These are phyloP conservation scores for Vigna unguiculata DNA, from an alignment of 306 rosid species.

Conservation along the genomic window DNA sequence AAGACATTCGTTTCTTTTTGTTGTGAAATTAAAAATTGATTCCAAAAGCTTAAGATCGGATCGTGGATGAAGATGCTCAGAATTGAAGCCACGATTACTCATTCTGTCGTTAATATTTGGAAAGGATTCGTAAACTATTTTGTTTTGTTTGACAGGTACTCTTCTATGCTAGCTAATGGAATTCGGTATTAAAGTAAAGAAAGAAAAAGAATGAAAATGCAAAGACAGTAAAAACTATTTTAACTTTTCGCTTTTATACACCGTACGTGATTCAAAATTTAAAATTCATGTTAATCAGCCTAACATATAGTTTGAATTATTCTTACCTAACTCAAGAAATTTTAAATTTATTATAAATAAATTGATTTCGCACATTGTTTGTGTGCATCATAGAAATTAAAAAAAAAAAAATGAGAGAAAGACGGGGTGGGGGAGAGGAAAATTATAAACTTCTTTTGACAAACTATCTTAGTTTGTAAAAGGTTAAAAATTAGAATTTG, in stretches of 20 bases:
- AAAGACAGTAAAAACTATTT: slow-evolving; percentile 6
- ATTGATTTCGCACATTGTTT: not conserved
- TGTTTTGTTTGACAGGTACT: not conserved
- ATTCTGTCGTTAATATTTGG: not conserved
- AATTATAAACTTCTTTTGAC: no score
- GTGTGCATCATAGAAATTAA: not conserved
- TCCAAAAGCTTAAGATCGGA: slow-evolving; percentile 21
- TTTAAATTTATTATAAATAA: not conserved
- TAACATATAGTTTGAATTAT: not conserved
- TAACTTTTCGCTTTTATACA: not conserved
- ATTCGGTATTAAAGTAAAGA: not conserved
- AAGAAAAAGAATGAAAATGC: not conserved
- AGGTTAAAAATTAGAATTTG: no score
- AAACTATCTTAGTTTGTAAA: no score
- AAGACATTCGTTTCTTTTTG: not conserved
- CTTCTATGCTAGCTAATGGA: not conserved
- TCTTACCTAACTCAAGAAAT: not conserved
- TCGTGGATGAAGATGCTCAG: slow-evolving; percentile 15
- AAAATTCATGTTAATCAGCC: not conserved
- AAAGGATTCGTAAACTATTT: slow-evolving; percentile 1
- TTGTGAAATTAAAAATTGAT: not conserved
- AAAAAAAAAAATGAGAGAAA: not conserved
- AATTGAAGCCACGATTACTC: slow-evolving; percentile 10
- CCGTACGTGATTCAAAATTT: not conserved
- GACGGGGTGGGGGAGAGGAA: no score